Conservation (phyloP, 2,329 filamentous ascomycete species). For the Pseudomassariella vexata region DNA sequence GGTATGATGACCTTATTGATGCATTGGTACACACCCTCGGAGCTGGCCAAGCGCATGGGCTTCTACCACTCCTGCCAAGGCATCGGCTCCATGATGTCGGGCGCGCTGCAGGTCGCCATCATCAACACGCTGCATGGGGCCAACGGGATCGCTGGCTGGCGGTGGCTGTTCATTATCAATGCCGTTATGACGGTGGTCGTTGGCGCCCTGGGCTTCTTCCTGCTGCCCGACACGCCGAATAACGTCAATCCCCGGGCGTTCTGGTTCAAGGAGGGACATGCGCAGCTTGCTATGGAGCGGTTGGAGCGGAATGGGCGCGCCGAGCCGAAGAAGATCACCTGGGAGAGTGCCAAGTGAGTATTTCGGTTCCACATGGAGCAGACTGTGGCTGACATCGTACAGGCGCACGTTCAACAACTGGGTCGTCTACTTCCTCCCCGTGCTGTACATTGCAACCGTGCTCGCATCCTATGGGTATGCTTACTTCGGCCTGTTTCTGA, state of each 20-base stretch:
- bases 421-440: constrained; percentile 38
- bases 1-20: constrained; percentile 38
- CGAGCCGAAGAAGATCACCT: constrained; percentile 38
- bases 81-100: constrained; percentile 46
- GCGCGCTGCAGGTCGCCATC: constrained; percentile 47
- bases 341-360: constrained; percentile 30
- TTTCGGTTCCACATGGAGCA: not conserved
- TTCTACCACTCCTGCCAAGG: constrained; percentile 49
- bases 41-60: constrained; percentile 46
- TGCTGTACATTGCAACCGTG: constrained; percentile 38
- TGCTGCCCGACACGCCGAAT: constrained; percentile 37
- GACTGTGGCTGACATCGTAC: not conserved
- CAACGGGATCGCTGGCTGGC: constrained; percentile 42
- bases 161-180: constrained; percentile 52
- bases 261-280: constrained; percentile 38
- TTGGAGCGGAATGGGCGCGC: constrained; percentile 36
- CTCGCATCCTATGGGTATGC: constrained; percentile 39
- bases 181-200: constrained; percentile 48
- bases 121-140: constrained; percentile 45
- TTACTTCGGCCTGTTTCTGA: constrained; percentile 39
- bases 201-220: constrained; percentile 43
- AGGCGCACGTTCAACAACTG: constrained; percentile 35
- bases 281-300: constrained; percentile 34
- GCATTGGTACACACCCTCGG: constrained; percentile 34
- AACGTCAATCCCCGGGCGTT: constrained; percentile 32